These are phyloP conservation scores for Hypomyces perniciosus DNA, from an alignment of 2,329 filamentous ascomycete genomes.

Conservation along the genomic window DNA sequence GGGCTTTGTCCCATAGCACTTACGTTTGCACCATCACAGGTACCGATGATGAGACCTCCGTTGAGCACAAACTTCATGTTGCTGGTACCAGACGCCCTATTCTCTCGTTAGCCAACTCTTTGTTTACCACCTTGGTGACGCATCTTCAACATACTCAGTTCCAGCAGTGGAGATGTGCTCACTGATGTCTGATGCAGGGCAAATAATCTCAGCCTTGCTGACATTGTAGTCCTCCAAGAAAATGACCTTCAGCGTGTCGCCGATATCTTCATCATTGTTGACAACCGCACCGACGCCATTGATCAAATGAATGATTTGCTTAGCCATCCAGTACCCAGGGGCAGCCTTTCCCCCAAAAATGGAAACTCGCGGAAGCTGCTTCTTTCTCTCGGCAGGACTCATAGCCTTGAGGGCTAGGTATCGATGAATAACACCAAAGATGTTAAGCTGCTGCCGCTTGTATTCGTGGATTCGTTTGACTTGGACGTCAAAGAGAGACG, in stretches of 20 bases:
- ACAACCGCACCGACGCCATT: conserved; percentile 86
- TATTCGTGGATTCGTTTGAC: conserved; percentile 99
- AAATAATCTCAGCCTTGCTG: conserved; percentile 97
- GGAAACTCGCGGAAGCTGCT: conserved; percentile 78
- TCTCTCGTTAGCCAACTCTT: conserved; percentile 11
- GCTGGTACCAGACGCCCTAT: conserved; percentile 69
- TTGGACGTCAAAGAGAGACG: conserved; percentile 89
- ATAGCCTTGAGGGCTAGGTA: conserved; percentile 86
- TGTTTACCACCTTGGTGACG: neutral
- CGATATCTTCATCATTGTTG: conserved; percentile 87
- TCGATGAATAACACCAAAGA: conserved; percentile 93
- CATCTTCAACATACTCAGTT: conserved; percentile 59
- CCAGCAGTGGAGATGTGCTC: conserved; percentile 98
- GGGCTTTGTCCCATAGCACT: conserved; percentile 30
- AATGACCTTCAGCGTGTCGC: conserved; percentile 91
- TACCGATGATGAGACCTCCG: conserved; percentile 94
- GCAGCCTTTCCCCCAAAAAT: conserved; percentile 98
- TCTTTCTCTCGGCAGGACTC: conserved; percentile 77
- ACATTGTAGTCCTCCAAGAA: conserved; percentile 99
- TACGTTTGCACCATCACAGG: conserved; percentile 95
- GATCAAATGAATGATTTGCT: conserved; percentile 95
- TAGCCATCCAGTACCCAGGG: conserved; percentile 99
- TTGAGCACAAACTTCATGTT: conserved; percentile 99
- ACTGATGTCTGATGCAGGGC: conserved; percentile 89
- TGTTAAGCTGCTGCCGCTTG: conserved; percentile 98